Percentiles rank a stretch among this genome's conserved stretches.
Conservation (phyloP, 176 grass and related monocot genomes). For the Triticum urartu region DNA sequence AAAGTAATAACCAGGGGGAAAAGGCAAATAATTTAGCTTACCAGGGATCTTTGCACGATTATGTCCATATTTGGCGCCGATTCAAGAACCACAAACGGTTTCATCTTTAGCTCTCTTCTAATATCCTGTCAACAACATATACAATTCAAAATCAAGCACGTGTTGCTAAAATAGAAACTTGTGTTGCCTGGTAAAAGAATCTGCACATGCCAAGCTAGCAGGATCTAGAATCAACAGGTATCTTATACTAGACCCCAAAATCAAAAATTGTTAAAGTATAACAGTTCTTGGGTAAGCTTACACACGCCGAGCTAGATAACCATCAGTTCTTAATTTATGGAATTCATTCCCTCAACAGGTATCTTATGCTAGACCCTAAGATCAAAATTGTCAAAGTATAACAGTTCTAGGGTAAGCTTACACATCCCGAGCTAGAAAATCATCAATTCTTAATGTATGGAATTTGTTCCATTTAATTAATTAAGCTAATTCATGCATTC, state of each 20-base stretch:
- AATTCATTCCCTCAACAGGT: not conserved
- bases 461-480: not conserved
- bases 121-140: conserved; percentile 53
- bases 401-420: not conserved
- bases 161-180: not conserved
- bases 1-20: not conserved
- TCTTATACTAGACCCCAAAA: not conserved
- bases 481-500: not conserved
- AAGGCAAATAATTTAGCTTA: conserved; percentile 24
- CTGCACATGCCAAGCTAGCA: not conserved
- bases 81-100: conserved; percentile 60
- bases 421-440: not conserved
- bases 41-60: conserved; percentile 35
- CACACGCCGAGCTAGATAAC: not conserved
- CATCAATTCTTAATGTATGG: not conserved
- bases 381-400: not conserved
- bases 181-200: not conserved
- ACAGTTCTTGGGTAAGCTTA: not conserved
- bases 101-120: conserved; percentile 58
- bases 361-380: not conserved
- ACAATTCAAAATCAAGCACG: not conserved
- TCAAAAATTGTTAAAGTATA: not conserved
- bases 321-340: not conserved
- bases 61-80: conserved; percentile 33
- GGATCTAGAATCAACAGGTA: not conserved